Percentiles rank a stretch among this genome's conserved stretches.
Conservation (phyloP, 169 alveolate species). For the Theileria orientalis region DNA sequence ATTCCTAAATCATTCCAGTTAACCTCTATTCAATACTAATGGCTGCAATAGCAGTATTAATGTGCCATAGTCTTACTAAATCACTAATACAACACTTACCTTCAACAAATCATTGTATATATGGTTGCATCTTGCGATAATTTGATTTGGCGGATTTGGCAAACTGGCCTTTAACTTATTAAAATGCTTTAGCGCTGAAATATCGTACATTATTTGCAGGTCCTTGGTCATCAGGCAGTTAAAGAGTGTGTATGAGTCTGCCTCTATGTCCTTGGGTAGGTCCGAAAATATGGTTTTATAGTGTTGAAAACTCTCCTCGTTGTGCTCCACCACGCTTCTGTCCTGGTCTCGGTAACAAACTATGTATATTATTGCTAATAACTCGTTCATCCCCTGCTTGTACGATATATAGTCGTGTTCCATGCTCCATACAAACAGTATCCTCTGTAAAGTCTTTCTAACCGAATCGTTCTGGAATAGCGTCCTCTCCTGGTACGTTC, state of each 20-base stretch:
- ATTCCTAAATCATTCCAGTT: conserved; percentile 18
- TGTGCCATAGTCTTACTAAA: no score
- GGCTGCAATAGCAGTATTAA: not conserved
- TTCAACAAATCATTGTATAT: conserved; percentile 64
- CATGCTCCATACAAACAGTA: conserved; percentile 71
- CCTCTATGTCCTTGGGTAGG: conserved; percentile 66
- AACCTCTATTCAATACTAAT: not conserved
- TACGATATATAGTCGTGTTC: conserved; percentile 70
- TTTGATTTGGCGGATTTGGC: conserved; percentile 69
- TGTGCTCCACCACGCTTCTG: not conserved
- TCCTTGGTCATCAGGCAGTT: conserved; percentile 76
- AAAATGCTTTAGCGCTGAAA: conserved; percentile 52
- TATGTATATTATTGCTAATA: conserved; percentile 69
- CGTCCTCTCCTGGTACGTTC: conserved; percentile 74
- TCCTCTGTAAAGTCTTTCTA: conserved; percentile 64
- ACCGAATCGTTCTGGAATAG: conserved; percentile 67
- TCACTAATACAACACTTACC: conserved; percentile 1
- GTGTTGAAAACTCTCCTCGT: not conserved
- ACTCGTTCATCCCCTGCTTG: conserved; percentile 77
- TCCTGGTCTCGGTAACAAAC: conserved; percentile 60
- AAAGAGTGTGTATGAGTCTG: conserved; percentile 80
- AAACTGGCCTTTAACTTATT: not conserved
- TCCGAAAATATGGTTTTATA: conserved; percentile 32
- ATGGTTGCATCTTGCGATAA: conserved; percentile 74
- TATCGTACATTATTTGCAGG: conserved; percentile 73